Evolutionary conservation across 1,284 basidiomycete species (phyloP).

Genomic region (Trichosporon inkin): DNA sequence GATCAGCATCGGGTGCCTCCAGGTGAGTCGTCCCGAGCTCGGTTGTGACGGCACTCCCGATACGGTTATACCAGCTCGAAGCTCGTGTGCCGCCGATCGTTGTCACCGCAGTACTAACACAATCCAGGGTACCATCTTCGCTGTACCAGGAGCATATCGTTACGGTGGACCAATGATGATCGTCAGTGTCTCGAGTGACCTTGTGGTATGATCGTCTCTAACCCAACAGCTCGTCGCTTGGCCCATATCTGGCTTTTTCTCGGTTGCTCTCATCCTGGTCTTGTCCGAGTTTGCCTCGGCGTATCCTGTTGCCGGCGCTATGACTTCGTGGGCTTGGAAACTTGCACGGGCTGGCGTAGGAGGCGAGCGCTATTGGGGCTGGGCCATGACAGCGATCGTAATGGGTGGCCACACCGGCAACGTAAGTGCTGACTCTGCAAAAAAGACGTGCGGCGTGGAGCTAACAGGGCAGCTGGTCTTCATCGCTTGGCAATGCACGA

Average conservation of each 20-base stretch:
- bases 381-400: slow-evolving; percentile 46
- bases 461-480: slow-evolving; percentile 34
- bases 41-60: not conserved
- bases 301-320: slow-evolving; percentile 49
- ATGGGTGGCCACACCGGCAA: slow-evolving; percentile 48
- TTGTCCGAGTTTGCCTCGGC: slow-evolving; percentile 47
- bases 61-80: not conserved
- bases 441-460: not conserved
- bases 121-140: slow-evolving; percentile 44
- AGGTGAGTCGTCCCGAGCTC: slow-evolving; percentile 30
- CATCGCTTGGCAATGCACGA: slow-evolving; percentile 40
- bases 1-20: slow-evolving; percentile 44
- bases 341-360: slow-evolving; percentile 43
- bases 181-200: slow-evolving; percentile 23
- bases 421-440: slow-evolving; percentile 30
- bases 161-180: slow-evolving; percentile 49
- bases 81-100: too few species aligned
- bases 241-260: slow-evolving; percentile 42
- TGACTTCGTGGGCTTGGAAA: slow-evolving; percentile 51
- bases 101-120: too few species aligned
- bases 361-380: slow-evolving; percentile 47
- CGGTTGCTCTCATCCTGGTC: slow-evolving; percentile 39
- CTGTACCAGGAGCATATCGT: slow-evolving; percentile 42
- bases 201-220: not conserved
- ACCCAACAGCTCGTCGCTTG: slow-evolving; percentile 43